Evolutionary conservation across 169 alveolate genomes (phyloP).

Genomic region (Plasmodium ovale): DNA sequence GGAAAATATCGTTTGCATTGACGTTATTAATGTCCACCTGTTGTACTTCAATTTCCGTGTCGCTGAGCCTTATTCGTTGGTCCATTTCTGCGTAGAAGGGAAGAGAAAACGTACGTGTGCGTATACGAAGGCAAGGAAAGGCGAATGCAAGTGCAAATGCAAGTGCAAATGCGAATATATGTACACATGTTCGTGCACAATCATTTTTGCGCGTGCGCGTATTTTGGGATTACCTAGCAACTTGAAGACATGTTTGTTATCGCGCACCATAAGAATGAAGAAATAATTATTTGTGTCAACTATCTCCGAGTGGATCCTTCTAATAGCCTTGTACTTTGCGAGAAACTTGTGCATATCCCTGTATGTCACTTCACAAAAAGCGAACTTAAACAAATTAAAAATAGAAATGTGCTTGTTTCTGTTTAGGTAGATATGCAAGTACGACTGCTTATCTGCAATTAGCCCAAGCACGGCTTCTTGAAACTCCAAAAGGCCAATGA

Average conservation of each 20-base stretch:
- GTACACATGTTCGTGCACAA: background rate
- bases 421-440: conserved; percentile 28
- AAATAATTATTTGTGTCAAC: background rate
- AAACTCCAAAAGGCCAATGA: conserved; percentile 3
- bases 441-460: conserved; percentile 32
- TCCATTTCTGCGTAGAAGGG: conserved; percentile 29
- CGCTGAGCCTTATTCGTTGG: conserved; percentile 17
- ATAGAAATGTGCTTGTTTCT: conserved; percentile 60
- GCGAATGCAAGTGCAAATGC: background rate
- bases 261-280: conserved; percentile 21
- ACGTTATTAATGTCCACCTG: conserved; percentile 50
- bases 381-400: conserved; percentile 40
- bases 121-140: background rate
- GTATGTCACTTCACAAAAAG: conserved; percentile 17
- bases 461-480: conserved; percentile 32
- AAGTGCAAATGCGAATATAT: background rate
- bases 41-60: conserved; percentile 44
- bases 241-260: conserved; percentile 35
- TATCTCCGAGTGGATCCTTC: conserved; percentile 25
- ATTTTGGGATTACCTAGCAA: conserved; percentile 14
- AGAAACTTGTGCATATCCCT: conserved; percentile 20
- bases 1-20: conserved; percentile 71
- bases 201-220: background rate
- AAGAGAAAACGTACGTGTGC: background rate
- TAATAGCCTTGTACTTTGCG: conserved; percentile 5